A percentile compares a stretch with the other conserved stretches of the same genome.
phyloP scores from a whole-genome alignment of 2,329 filamentous ascomycete species.

The Raffaelea ambrosiae region DNA sequence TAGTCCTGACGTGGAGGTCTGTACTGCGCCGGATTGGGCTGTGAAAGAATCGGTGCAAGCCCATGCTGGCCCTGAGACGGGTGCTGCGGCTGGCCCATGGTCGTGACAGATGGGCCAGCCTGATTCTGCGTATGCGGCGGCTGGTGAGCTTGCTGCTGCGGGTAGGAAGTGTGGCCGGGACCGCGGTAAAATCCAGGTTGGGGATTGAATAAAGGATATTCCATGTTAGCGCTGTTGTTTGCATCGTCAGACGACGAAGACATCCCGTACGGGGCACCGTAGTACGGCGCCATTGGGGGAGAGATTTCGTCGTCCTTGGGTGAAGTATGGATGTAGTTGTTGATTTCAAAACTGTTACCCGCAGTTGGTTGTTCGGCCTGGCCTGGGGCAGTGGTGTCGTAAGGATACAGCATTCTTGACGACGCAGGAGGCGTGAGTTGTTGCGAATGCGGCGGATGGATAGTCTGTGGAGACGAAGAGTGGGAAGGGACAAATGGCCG shows the following conservation, averaged over 20 bases:
- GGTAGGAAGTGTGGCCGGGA: conserved; percentile 1
- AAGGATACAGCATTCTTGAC: conserved; percentile 37
- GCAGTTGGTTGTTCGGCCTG: conserved; percentile 35
- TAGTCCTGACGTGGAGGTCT: conserved; percentile 16
- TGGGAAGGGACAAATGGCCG: conserved; percentile 10
- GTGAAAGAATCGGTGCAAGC: conserved; percentile 12
- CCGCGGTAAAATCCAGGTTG: conserved; percentile 15
- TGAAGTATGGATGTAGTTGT: conserved; percentile 22
- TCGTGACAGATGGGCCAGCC: no score
- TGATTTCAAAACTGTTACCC: conserved; percentile 26
- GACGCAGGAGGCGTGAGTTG: conserved; percentile 40
- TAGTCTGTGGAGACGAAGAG: not conserved
- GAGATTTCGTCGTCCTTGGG: conserved; percentile 23
- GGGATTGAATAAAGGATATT: conserved; percentile 3
- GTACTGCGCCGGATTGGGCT: conserved; percentile 15
- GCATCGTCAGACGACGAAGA: conserved; percentile 18
- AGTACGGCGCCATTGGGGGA: conserved; percentile 23
- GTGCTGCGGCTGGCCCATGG: not conserved
- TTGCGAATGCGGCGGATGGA: conserved; percentile 5
- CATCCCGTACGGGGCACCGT: conserved; percentile 25
- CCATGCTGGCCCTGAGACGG: not conserved
- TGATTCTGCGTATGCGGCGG: not conserved
- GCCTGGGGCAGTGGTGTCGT: conserved; percentile 30
- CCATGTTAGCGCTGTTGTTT: not conserved
- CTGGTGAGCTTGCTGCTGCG: conserved; percentile 1